Conservation (phyloP, 257 asterid species). For the Parsonsia alboflavescens region DNA sequence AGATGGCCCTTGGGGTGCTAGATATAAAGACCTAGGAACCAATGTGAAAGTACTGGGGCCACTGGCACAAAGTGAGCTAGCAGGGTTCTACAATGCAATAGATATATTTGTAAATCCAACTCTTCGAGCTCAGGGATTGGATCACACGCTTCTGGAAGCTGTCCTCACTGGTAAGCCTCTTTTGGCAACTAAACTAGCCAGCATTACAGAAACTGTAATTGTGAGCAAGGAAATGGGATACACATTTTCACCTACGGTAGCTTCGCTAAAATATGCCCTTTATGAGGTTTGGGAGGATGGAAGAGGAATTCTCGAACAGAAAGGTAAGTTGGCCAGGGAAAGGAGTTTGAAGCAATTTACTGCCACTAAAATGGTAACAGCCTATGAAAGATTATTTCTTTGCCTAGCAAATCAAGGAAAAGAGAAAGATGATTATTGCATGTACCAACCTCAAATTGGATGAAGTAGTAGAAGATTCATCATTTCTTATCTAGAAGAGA, state of each 20-base stretch:
- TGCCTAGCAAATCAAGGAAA: constrained; percentile 43
- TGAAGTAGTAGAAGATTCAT: neutral
- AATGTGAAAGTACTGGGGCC: constrained; percentile 56
- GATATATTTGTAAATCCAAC: constrained; percentile 70
- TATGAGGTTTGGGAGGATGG: constrained; percentile 58
- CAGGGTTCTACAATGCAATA: constrained; percentile 49
- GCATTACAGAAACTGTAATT: constrained; percentile 58
- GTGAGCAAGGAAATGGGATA: constrained; percentile 52
- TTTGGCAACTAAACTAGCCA: constrained; percentile 64
- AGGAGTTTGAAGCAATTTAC: constrained; percentile 53
- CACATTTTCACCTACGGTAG: constrained; percentile 56
- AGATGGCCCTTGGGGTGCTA: constrained; percentile 70
- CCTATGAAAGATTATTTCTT: constrained; percentile 66
- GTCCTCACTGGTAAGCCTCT: constrained; percentile 64
- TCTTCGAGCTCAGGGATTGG: constrained; percentile 73
- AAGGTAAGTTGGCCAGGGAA: constrained; percentile 50
- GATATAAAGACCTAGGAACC: constrained; percentile 54
- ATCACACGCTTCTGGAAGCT: constrained; percentile 72
- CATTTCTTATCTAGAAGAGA: neutral
- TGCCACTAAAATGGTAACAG: constrained; percentile 72
- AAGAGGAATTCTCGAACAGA: constrained; percentile 32
- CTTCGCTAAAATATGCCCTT: constrained; percentile 47
- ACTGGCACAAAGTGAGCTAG: constrained; percentile 41
- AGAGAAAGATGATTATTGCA: constrained; percentile 22
- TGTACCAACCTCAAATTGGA: constrained; percentile 3